Conservation (phyloP, 208 protist species). For the Polymyxa betae region DNA sequence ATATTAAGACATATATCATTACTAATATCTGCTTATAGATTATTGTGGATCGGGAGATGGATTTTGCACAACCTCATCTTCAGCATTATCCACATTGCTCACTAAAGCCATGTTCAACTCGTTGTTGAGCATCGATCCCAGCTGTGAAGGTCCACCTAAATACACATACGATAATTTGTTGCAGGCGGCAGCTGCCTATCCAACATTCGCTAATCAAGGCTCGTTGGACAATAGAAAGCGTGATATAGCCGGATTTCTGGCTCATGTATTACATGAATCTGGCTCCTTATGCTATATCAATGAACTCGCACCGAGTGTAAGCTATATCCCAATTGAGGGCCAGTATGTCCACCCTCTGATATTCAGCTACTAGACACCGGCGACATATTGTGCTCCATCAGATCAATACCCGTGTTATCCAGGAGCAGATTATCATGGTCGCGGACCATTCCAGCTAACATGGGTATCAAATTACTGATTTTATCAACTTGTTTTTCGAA, state of each 20-base stretch:
- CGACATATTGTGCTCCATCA: not conserved
- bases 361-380: not conserved
- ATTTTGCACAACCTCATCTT: not conserved
- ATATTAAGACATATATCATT: not conserved
- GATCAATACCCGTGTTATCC: not conserved
- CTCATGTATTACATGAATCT: slow-evolving; percentile 9
- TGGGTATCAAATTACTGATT: not conserved
- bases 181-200: not conserved
- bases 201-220: not conserved
- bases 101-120: not conserved
- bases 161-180: slow-evolving; percentile 26
- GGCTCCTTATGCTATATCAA: slow-evolving; percentile 8
- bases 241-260: slow-evolving; percentile 45
- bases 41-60: not conserved
- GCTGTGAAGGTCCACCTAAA: not conserved
- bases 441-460: slow-evolving; percentile 46
- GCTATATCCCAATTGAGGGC: not conserved
- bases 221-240: not conserved
- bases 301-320: not conserved
- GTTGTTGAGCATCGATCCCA: not conserved
- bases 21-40: not conserved
- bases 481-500: not conserved
- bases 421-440: slow-evolving; percentile 34
- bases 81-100: not conserved
- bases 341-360: not conserved